Evolutionary conservation across 2,329 filamentous ascomycete genomes (phyloP).

Genomic region (Cladosporium austrohemisphaericum): DNA sequence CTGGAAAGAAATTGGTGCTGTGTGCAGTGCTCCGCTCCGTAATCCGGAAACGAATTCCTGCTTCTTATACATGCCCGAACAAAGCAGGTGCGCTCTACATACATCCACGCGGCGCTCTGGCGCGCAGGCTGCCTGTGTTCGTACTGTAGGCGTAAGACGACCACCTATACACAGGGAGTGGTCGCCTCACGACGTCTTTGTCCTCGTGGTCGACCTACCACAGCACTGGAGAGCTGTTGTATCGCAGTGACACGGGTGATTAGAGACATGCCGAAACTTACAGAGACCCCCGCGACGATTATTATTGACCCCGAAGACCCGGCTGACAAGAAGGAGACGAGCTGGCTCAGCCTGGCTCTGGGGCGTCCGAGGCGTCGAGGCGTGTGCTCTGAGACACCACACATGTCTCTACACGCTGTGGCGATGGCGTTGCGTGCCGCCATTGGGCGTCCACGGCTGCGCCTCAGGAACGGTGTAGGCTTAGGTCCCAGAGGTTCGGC

Average conservation of each 20-base stretch:
- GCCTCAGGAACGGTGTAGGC: constrained; percentile 12
- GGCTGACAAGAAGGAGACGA: constrained; percentile 12
- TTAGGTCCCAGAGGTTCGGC: not conserved
- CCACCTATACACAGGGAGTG: not conserved
- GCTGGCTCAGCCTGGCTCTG: no score
- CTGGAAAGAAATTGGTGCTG: constrained; percentile 14
- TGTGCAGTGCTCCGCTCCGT: not conserved
- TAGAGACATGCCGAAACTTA: constrained; percentile 15
- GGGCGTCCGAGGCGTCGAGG: not conserved
- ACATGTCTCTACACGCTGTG: constrained; percentile 6
- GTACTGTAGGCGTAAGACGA: constrained; percentile 10
- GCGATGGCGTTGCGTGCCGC: not conserved
- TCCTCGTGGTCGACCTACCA: constrained; percentile 2
- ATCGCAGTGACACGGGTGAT: not conserved
- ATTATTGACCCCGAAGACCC: constrained; percentile 5
- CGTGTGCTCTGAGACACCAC: constrained; percentile 14
- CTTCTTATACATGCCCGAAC: not conserved
- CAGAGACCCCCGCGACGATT: constrained; percentile 4
- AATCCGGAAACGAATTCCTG: constrained; percentile 7
- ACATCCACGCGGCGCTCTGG: not conserved
- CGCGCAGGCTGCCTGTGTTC: constrained; percentile 7
- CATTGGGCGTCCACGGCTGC: constrained; percentile 8
- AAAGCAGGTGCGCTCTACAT: not conserved
- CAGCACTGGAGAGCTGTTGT: not conserved
- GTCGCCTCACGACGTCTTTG: not conserved